A percentile compares a stretch with the other conserved stretches of the same genome.
phyloP scores from a whole-genome alignment of 176 grass and related monocot species.

The Saccharum officinarum region DNA sequence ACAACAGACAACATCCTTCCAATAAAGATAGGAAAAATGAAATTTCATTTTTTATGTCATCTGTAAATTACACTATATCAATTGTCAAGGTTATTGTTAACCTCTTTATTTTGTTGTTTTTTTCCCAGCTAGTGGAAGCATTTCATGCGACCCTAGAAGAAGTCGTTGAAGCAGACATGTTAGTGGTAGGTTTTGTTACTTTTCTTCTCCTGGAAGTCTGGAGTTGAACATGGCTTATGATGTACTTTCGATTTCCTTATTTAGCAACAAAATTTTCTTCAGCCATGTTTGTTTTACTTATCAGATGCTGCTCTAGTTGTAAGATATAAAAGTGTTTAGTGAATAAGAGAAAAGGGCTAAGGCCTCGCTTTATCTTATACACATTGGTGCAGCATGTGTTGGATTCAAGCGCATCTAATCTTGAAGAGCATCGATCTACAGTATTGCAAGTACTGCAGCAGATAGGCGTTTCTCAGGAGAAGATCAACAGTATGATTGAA shows the following conservation, averaged over 20 bases:
- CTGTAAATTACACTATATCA: neutral
- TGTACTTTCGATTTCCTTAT: constrained; percentile 4
- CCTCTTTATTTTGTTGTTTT: constrained; percentile 20
- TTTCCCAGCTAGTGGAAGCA: constrained; percentile 80
- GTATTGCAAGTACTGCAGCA: constrained; percentile 91
- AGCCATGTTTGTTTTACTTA: constrained; percentile 13
- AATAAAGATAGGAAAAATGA: too few relatives aligned
- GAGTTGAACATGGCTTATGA: constrained; percentile 23
- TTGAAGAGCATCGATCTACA: constrained; percentile 72
- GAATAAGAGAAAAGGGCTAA: neutral
- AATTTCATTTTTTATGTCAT: too few relatives aligned
- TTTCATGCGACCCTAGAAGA: constrained; percentile 98
- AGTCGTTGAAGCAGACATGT: constrained; percentile 93
- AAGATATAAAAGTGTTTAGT: constrained; percentile 21
- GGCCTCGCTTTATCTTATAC: constrained; percentile 22
- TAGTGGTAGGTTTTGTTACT: constrained; percentile 71
- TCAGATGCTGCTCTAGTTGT: constrained; percentile 4
- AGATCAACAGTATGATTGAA: constrained; percentile 95
- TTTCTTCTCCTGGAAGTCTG: constrained; percentile 22
- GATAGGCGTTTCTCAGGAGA: constrained; percentile 81
- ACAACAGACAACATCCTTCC: too few relatives aligned
- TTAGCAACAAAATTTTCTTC: constrained; percentile 4
- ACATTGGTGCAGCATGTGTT: constrained; percentile 78
- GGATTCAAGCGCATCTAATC: constrained; percentile 78
- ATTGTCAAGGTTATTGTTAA: constrained; percentile 13